Evolutionary conservation across 2,329 filamentous ascomycete species (phyloP).

Genomic region (Apiospora koreana): DNA sequence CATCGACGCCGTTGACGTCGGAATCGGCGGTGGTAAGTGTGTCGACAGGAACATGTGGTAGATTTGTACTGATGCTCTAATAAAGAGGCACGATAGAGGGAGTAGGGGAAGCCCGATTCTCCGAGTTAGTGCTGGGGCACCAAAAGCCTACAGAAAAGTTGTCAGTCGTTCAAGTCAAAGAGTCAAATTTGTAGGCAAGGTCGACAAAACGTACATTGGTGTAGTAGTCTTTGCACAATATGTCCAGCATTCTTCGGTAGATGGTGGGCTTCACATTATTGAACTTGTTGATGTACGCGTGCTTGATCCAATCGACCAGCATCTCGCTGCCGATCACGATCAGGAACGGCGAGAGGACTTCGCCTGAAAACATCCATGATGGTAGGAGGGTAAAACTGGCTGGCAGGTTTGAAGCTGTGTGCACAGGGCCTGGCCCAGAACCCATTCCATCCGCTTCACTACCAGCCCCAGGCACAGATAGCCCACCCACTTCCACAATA

Average conservation of each 20-base stretch:
- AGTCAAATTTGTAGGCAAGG: not conserved
- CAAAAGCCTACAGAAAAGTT: constrained; percentile 67
- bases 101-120: constrained; percentile 89
- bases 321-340: constrained; percentile 96
- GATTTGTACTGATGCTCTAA: constrained; percentile 90
- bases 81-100: constrained; percentile 91
- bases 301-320: constrained; percentile 95
- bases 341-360: constrained; percentile 89
- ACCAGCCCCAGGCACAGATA: constrained; percentile 63
- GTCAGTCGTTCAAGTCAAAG: constrained; percentile 11
- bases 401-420: constrained; percentile 76
- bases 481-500: constrained; percentile 89
- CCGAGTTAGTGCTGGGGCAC: constrained; percentile 85
- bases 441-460: constrained; percentile 48
- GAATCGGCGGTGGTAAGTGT: constrained; percentile 73
- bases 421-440: constrained; percentile 59
- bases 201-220: constrained; percentile 65
- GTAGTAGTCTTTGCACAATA: constrained; percentile 97
- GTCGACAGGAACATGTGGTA: constrained; percentile 98
- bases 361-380: constrained; percentile 73
- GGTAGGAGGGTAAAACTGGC: constrained; percentile 90
- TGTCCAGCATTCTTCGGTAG: constrained; percentile 87
- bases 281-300: constrained; percentile 97
- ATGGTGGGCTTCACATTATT: constrained; percentile 93
- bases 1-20: constrained; percentile 61